phyloP scores from a whole-genome alignment of 1,284 basidiomycete species.

The Malassezia japonica region DNA sequence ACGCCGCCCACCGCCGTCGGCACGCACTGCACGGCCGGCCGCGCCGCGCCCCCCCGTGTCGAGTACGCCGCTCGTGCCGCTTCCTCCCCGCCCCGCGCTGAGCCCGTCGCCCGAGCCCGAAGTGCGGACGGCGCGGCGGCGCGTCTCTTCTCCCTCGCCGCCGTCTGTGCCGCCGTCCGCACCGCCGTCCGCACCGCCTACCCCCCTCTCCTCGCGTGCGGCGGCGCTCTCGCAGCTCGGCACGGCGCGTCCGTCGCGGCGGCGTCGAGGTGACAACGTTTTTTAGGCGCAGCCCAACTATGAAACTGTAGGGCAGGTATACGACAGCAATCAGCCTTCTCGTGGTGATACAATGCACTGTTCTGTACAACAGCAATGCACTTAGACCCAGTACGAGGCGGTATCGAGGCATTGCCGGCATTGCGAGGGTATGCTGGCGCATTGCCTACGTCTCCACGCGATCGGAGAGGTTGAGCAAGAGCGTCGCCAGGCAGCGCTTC shows the following conservation, averaged over 20 bases:
- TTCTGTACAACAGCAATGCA: not conserved
- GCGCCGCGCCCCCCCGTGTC: too few species aligned
- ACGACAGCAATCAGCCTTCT: not conserved
- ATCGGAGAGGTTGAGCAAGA: constrained; percentile 74
- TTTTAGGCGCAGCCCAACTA: constrained; percentile 2
- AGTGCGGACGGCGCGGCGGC: too few species aligned
- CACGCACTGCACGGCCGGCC: too few species aligned
- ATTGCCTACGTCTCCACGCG: constrained; percentile 45
- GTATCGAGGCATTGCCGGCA: constrained; percentile 4
- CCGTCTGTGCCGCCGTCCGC: not conserved
- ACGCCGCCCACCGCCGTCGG: too few species aligned
- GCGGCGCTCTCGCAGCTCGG: not conserved
- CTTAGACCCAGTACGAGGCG: not conserved
- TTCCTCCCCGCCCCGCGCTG: too few species aligned
- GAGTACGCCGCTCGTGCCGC: too few species aligned
- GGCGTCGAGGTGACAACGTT: not conserved
- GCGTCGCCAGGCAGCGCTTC: constrained; percentile 76
- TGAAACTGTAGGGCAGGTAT: not conserved
- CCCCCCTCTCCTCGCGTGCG: not conserved
- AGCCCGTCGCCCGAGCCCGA: too few species aligned
- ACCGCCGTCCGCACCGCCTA: not conserved
- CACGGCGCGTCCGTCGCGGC: not conserved
- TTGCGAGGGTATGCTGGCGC: too few species aligned
- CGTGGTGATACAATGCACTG: not conserved
- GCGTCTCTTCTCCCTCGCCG: too few species aligned